Evolutionary conservation across 257 asterid species (phyloP).

Genomic region (Solanum tarapatanum): DNA sequence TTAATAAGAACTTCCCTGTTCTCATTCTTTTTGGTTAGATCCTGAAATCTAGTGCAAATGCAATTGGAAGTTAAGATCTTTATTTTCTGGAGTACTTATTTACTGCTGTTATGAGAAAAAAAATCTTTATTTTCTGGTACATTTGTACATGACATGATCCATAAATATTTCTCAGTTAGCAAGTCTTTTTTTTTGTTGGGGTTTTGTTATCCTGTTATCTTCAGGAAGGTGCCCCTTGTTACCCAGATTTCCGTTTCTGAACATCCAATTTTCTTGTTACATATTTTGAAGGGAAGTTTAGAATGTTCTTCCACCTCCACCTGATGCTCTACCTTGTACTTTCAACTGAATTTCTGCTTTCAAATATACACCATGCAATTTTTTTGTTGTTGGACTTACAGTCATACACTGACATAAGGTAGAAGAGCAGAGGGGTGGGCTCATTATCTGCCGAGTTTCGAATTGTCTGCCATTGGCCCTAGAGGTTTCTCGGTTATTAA

Average conservation of each 20-base stretch:
- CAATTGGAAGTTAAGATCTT: neutral
- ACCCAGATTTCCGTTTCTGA: neutral
- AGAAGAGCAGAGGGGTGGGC: neutral
- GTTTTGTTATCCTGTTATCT: neutral
- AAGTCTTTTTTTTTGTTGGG: neutral
- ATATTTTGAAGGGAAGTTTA: neutral
- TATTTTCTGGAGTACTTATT: neutral
- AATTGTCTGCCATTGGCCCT: neutral
- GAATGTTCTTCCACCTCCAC: neutral
- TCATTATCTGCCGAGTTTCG: neutral
- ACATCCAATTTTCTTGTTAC: neutral
- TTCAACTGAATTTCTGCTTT: neutral
- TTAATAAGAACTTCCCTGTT: neutral
- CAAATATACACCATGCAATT: neutral
- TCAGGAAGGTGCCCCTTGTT: neutral
- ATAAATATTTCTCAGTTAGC: neutral
- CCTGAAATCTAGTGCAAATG: neutral
- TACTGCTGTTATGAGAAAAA: neutral
- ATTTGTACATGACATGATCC: neutral
- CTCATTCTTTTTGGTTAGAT: neutral
- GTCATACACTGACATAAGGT: neutral
- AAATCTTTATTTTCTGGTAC: neutral
- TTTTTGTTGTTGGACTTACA: neutral
- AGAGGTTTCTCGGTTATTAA: neutral
- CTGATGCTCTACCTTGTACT: neutral